Percentiles rank a stretch among this genome's conserved stretches.
phyloP scores from a whole-genome alignment of 208 protist genomes.

The Wallacemonas sp. region DNA sequence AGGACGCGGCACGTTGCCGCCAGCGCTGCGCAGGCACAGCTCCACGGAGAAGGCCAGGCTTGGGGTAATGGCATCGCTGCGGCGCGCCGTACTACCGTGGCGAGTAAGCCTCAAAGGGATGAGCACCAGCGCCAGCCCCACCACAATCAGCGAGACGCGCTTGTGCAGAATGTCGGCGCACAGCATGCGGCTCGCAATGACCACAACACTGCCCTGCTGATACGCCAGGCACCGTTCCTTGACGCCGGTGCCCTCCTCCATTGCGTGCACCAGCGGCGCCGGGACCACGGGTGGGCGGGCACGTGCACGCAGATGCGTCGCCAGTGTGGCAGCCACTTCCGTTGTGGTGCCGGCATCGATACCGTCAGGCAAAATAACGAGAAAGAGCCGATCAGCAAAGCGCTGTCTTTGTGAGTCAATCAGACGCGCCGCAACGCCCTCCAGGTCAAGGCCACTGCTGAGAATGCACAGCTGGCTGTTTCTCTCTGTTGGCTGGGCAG shows the following conservation, averaged over 20 bases:
- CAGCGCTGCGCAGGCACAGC: slow-evolving; percentile 56
- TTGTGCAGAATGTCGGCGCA: slow-evolving; percentile 84
- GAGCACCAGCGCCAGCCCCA: slow-evolving; percentile 44
- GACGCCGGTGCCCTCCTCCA: slow-evolving; percentile 64
- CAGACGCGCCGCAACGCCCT: slow-evolving; percentile 44
- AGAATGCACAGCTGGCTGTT: slow-evolving; percentile 73
- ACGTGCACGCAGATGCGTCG: slow-evolving; percentile 16
- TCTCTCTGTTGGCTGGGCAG: slow-evolving; percentile 6
- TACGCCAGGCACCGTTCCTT: slow-evolving; percentile 68
- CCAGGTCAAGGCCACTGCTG: slow-evolving; percentile 61
- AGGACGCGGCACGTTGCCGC: neutral
- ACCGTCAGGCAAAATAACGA: slow-evolving; percentile 95
- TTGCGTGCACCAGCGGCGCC: slow-evolving; percentile 32
- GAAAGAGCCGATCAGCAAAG: slow-evolving; percentile 30
- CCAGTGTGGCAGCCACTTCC: slow-evolving; percentile 76
- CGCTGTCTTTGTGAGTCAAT: slow-evolving; percentile 20
- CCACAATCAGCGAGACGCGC: slow-evolving; percentile 58
- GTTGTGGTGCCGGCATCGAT: slow-evolving; percentile 83
- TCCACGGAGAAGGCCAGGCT: slow-evolving; percentile 73
- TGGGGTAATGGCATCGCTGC: slow-evolving; percentile 38
- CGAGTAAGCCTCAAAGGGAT: slow-evolving; percentile 28
- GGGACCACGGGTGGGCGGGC: neutral
- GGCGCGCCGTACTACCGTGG: slow-evolving; percentile 6
- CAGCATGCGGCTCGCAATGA: slow-evolving; percentile 59
- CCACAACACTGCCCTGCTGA: slow-evolving; percentile 61